These are phyloP conservation scores for Kappamyces sp. DNA, from an alignment of 192 early-diverging fungal species.

Conservation along the genomic window DNA sequence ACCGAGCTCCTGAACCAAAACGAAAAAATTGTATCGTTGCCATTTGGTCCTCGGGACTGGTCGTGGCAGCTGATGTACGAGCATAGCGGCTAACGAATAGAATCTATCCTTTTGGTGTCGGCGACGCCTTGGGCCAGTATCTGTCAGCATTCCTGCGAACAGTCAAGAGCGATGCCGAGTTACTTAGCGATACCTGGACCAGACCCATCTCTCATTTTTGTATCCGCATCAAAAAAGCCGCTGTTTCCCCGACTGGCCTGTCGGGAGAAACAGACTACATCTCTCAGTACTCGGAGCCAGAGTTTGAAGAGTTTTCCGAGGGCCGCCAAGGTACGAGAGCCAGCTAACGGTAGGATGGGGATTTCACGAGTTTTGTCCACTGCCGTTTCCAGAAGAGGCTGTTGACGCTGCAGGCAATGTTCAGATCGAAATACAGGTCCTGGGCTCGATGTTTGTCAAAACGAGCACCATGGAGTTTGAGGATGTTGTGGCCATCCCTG, in stretches of 20 bases:
- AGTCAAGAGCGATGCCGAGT: conserved; percentile 28
- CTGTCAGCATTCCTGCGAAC: conserved; percentile 35
- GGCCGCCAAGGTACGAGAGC: not conserved
- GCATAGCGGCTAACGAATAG: not conserved
- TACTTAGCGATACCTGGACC: conserved; percentile 32
- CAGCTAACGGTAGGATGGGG: conserved; percentile 37
- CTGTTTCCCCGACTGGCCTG: not conserved
- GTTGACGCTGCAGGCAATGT: conserved; percentile 25
- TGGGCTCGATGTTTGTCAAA: conserved; percentile 19
- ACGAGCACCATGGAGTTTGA: conserved; percentile 27
- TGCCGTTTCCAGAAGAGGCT: conserved; percentile 23
- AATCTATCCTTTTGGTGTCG: conserved; percentile 35
- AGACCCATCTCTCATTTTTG: conserved; percentile 32
- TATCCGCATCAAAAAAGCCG: conserved; percentile 24
- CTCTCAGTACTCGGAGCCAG: conserved; percentile 19
- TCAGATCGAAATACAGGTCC: conserved; percentile 29
- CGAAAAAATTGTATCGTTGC: conserved; percentile 48
- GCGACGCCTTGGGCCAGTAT: conserved; percentile 20
- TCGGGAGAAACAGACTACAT: not conserved
- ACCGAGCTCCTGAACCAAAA: conserved; percentile 11
- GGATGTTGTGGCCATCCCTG: conserved; percentile 19
- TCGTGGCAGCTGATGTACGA: conserved; percentile 37
- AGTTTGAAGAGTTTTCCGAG: conserved; percentile 10
- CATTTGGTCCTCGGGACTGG: conserved; percentile 41
- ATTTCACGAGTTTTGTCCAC: conserved; percentile 29